These are phyloP conservation scores for Leishmania aethiopica DNA, from an alignment of 208 protist species.

Conservation along the genomic window DNA sequence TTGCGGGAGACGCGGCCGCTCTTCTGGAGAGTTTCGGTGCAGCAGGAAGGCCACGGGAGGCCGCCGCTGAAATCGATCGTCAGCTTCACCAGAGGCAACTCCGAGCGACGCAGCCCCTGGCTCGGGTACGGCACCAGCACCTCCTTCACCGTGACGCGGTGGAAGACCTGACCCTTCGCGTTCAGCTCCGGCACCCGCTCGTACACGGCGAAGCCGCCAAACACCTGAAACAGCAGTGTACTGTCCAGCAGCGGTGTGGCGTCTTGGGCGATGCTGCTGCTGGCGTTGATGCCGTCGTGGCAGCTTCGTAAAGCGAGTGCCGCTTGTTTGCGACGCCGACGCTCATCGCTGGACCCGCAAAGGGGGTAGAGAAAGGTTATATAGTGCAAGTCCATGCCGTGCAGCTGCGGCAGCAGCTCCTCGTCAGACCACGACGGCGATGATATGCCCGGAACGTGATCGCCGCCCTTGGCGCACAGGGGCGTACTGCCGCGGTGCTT, in stretches of 20 bases:
- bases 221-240: constrained; percentile 59
- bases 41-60: constrained; percentile 74
- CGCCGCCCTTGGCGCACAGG: constrained; percentile 32
- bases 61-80: constrained; percentile 65
- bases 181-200: constrained; percentile 18
- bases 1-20: constrained; percentile 47
- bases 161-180: constrained; percentile 5
- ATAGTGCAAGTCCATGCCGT: constrained; percentile 9
- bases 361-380: constrained; percentile 69
- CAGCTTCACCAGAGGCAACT: constrained; percentile 33
- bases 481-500: constrained; percentile 29
- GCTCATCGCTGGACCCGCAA: constrained; percentile 38
- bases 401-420: constrained; percentile 56
- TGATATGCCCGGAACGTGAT: constrained; percentile 50
- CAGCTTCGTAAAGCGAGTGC: constrained; percentile 39
- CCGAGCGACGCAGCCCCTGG: constrained; percentile 45
- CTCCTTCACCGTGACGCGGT: constrained; percentile 42
- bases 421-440: constrained; percentile 66
- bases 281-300: constrained; percentile 3
- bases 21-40: constrained; percentile 60
- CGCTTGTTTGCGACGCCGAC: constrained; percentile 41
- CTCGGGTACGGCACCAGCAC: constrained; percentile 68
- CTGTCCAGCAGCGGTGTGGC: constrained; percentile 33
- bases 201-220: constrained; percentile 74
- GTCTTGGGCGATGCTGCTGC: constrained; percentile 4